These are phyloP conservation scores for Vicia sativa DNA, from an alignment of 306 rosid genomes.

Conservation along the genomic window DNA sequence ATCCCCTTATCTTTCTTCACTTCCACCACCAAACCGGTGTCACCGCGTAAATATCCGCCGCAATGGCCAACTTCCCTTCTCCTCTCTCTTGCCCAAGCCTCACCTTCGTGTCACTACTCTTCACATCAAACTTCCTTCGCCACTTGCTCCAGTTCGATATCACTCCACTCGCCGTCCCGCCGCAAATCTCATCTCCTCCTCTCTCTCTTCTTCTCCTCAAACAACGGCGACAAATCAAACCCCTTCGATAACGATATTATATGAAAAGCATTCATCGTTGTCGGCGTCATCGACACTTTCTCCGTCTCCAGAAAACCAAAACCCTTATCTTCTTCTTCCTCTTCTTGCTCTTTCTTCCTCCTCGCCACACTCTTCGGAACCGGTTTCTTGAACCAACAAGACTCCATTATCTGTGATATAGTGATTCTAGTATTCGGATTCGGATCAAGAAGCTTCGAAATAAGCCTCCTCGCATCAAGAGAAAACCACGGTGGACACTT, in stretches of 20 bases:
- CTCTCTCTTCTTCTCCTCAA: no score
- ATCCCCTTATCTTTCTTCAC: no score
- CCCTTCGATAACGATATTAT: no score
- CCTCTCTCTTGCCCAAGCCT: slow-evolving; percentile 73
- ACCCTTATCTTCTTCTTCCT: slow-evolving; percentile 41
- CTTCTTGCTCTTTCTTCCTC: slow-evolving; percentile 41
- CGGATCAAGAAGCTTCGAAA: slow-evolving; percentile 84
- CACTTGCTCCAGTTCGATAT: slow-evolving; percentile 83
- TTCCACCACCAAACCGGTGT: slow-evolving; percentile 80
- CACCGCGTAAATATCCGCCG: slow-evolving; percentile 75
- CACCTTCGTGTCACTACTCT: slow-evolving; percentile 73
- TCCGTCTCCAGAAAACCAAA: slow-evolving; percentile 38
- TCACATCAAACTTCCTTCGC: no score
- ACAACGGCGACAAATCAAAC: no score
- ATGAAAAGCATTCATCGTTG: slow-evolving; percentile 78
- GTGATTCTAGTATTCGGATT: slow-evolving; percentile 65
- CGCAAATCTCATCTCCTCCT: no score
- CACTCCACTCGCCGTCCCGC: no score
- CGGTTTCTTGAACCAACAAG: slow-evolving; percentile 72
- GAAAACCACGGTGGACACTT: no score
- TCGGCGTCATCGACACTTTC: slow-evolving; percentile 26
- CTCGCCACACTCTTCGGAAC: slow-evolving; percentile 44
- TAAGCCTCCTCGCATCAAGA: no score
- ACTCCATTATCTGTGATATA: slow-evolving; percentile 62
- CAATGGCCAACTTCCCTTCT: slow-evolving; percentile 74